Conservation (phyloP, 805 yeast species). For the Starmerella vaccinii region DNA sequence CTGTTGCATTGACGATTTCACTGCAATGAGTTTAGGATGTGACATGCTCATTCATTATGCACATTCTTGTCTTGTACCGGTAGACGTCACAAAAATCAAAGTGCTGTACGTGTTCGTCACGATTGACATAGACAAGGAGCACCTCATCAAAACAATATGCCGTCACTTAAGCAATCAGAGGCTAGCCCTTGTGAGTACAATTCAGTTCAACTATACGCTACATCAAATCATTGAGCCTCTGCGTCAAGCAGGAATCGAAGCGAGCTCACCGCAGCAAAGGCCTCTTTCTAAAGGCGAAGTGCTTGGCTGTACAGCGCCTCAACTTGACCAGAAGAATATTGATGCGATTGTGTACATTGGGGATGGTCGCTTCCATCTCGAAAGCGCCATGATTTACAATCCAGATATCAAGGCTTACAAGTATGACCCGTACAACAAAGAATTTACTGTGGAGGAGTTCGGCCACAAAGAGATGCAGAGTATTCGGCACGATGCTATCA, state of each 20-base stretch:
- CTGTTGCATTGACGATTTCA: conserved; percentile 92
- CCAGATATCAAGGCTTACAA: conserved; percentile 86
- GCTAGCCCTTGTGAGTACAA: conserved; percentile 85
- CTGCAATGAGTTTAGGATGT: conserved; percentile 86
- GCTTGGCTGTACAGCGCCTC: conserved; percentile 88
- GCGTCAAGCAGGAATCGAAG: conserved; percentile 39
- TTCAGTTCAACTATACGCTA: conserved; percentile 90
- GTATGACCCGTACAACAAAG: conserved; percentile 90
- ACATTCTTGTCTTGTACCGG: conserved; percentile 92
- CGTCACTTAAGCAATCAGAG: conserved; percentile 60
- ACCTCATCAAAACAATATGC: conserved; percentile 64
- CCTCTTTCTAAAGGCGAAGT: conserved; percentile 95
- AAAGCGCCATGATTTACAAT: conserved; percentile 93
- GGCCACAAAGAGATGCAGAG: conserved; percentile 73
- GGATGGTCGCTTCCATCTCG: conserved; percentile 92
- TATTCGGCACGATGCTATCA: conserved; percentile 66
- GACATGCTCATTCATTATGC: conserved; percentile 95
- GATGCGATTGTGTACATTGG: conserved; percentile 87
- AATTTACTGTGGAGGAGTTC: conserved; percentile 78
- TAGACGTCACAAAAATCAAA: conserved; percentile 80
- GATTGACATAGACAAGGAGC: conserved; percentile 74
- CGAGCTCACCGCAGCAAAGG: conserved; percentile 79
- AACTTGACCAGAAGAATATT: conserved; percentile 40
- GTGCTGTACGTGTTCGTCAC: conserved; percentile 94
- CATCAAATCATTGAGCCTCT: conserved; percentile 58